These are phyloP conservation scores for Dactylonectria macrodidyma DNA, from an alignment of 2,329 filamentous ascomycete species.

Conservation along the genomic window DNA sequence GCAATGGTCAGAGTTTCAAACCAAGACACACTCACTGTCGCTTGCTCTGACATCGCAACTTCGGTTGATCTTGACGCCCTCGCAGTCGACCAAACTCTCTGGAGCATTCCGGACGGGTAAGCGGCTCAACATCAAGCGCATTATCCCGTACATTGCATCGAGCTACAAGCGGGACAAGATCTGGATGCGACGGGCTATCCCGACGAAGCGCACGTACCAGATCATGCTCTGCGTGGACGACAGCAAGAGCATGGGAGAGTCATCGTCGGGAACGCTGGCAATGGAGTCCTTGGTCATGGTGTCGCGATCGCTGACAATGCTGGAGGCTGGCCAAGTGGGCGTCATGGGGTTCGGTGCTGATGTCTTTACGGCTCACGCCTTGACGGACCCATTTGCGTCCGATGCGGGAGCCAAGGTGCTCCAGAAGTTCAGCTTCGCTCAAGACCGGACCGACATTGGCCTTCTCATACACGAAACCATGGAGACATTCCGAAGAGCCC, in stretches of 20 bases:
- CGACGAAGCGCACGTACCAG: conserved; percentile 95
- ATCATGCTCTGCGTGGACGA: conserved; percentile 98
- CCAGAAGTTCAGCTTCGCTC: conserved; percentile 86
- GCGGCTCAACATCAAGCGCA: conserved; percentile 98
- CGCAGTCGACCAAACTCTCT: conserved; percentile 94
- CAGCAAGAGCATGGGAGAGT: conserved; percentile 92
- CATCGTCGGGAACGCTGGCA: conserved; percentile 81
- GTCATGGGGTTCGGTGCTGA: conserved; percentile 90
- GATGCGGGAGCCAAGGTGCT: conserved; percentile 86
- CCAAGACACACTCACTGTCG: conserved; percentile 86
- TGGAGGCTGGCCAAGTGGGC: conserved; percentile 94
- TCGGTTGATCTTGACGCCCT: conserved; percentile 94
- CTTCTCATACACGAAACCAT: conserved; percentile 84
- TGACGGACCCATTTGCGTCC: conserved; percentile 84
- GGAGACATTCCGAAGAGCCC: conserved; percentile 84
- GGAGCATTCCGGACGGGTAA: conserved; percentile 98
- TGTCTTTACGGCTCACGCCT: conserved; percentile 88
- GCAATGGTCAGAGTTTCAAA: conserved; percentile 90
- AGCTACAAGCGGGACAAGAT: conserved; percentile 99
- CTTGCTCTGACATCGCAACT: conserved; percentile 94
- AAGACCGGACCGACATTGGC: conserved; percentile 88
- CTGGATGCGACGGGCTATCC: conserved; percentile 95
- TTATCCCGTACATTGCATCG: conserved; percentile 99
- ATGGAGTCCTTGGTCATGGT: conserved; percentile 96
- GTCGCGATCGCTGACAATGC: conserved; percentile 87